Conservation (phyloP, 2,329 filamentous ascomycete species). For the Fusarium temperatum region DNA sequence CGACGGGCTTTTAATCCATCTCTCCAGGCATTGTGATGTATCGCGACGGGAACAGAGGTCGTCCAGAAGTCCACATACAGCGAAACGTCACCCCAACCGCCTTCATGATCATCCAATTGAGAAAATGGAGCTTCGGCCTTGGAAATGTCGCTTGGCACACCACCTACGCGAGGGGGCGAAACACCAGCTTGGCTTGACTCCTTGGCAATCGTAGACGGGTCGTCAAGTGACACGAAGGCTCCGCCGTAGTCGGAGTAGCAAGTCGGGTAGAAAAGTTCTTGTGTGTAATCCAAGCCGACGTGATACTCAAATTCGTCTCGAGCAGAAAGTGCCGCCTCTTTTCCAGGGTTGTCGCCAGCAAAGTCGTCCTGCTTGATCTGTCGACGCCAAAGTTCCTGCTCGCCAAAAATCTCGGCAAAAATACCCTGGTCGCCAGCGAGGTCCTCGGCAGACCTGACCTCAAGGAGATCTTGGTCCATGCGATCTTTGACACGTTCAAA, state of each 20-base stretch:
- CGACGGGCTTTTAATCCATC: slow-evolving; percentile 38
- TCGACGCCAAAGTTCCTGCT: slow-evolving; percentile 39
- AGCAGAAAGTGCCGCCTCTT: slow-evolving; percentile 16
- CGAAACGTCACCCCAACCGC: slow-evolving; percentile 33
- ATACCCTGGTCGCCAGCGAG: slow-evolving; percentile 46
- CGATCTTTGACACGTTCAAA: slow-evolving; percentile 40
- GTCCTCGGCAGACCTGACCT: slow-evolving; percentile 11
- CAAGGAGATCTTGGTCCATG: slow-evolving; percentile 35
- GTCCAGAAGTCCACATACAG: slow-evolving; percentile 41
- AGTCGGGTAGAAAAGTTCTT: slow-evolving; percentile 44
- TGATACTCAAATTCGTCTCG: slow-evolving; percentile 39
- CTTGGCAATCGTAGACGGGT: slow-evolving; percentile 21
- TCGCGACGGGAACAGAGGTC: slow-evolving; percentile 32
- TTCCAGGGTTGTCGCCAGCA: slow-evolving; percentile 18
- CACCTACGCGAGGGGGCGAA: slow-evolving; percentile 34
- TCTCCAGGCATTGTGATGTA: slow-evolving; percentile 42
- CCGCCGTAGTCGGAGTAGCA: slow-evolving; percentile 43
- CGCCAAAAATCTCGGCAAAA: slow-evolving; percentile 45
- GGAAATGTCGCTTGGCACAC: slow-evolving; percentile 37
- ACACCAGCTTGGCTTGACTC: slow-evolving; percentile 34
- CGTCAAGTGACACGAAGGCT: slow-evolving; percentile 34
- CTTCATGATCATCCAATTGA: background rate
- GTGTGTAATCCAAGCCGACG: slow-evolving; percentile 43
- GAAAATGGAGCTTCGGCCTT: slow-evolving; percentile 22
- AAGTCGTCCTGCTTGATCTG: slow-evolving; percentile 21